phyloP scores from a whole-genome alignment of 2,329 filamentous ascomycete genomes.

The Biscogniauxia mediterranea region DNA sequence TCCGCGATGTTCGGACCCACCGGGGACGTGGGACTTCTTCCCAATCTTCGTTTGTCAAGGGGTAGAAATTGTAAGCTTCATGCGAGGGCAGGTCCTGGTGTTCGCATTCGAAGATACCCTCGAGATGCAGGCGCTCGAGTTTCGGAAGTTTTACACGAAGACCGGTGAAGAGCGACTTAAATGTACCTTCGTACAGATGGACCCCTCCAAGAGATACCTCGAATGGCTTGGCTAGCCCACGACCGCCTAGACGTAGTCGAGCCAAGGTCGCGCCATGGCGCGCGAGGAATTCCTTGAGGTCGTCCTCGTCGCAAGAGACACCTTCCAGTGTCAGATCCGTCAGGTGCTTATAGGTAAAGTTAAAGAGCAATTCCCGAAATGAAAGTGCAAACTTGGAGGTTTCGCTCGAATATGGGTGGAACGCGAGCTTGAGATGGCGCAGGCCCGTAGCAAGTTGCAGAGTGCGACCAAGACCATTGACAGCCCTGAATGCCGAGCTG shows the following conservation, averaged over 20 bases:
- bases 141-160: conserved; percentile 37
- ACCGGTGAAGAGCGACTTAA: conserved; percentile 41
- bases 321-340: conserved; percentile 44
- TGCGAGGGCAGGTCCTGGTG: conserved; percentile 36
- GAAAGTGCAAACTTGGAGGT: conserved; percentile 40
- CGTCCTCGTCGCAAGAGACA: conserved; percentile 42
- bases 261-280: conserved; percentile 39
- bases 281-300: conserved; percentile 42
- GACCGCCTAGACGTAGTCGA: conserved; percentile 44
- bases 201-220: conserved; percentile 43
- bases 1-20: conserved; percentile 30
- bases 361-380: conserved; percentile 39
- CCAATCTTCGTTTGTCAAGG: conserved; percentile 43
- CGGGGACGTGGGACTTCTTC: conserved; percentile 29
- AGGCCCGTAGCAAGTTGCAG: conserved; percentile 39
- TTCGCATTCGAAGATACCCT: conserved; percentile 46
- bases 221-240: conserved; percentile 39
- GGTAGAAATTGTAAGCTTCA: conserved; percentile 43
- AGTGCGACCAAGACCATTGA: conserved; percentile 44
- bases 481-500: conserved; percentile 36
- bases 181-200: conserved; percentile 44
- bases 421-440: conserved; percentile 39
- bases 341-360: conserved; percentile 38
- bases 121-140: conserved; percentile 43
- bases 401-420: conserved; percentile 40